phyloP scores from a whole-genome alignment of 2,329 filamentous ascomycete species.

The Alternaria solani region DNA sequence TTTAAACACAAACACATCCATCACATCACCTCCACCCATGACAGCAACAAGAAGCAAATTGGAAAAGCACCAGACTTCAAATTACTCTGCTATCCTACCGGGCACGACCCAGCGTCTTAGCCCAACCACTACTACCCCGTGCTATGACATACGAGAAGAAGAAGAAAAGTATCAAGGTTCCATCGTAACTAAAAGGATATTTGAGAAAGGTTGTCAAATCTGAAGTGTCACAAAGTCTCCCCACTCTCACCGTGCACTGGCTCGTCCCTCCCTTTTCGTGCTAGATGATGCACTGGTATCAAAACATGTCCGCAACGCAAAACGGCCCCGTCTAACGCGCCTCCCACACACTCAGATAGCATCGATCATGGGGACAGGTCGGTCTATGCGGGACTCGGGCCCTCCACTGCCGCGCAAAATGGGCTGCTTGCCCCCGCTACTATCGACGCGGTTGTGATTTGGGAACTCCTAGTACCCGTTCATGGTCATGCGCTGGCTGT shows the following conservation, averaged over 20 bases:
- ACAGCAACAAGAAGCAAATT: constrained; percentile 12
- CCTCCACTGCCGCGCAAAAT: neutral
- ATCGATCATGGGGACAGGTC: constrained; percentile 36
- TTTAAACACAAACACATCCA: neutral
- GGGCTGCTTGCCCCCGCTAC: constrained; percentile 33
- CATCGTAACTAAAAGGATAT: constrained; percentile 49
- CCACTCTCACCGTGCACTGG: constrained; percentile 15
- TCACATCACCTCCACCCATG: neutral
- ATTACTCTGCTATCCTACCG: constrained; percentile 40
- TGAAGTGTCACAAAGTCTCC: constrained; percentile 33
- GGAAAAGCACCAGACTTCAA: constrained; percentile 21
- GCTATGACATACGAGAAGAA: constrained; percentile 44
- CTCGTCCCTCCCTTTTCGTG: constrained; percentile 31
- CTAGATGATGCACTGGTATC: constrained; percentile 51
- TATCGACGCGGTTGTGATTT: constrained; percentile 44
- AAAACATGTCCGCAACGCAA: constrained; percentile 38
- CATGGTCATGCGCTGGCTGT: constrained; percentile 97
- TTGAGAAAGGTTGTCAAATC: constrained; percentile 39
- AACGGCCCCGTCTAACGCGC: constrained; percentile 1
- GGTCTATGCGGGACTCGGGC: constrained; percentile 32
- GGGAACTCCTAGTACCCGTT: constrained; percentile 83
- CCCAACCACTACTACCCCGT: constrained; percentile 28
- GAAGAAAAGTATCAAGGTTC: constrained; percentile 36
- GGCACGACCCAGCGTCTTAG: constrained; percentile 27
- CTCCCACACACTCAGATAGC: constrained; percentile 21